These are phyloP conservation scores for Pecoramyces ruminantium DNA, from an alignment of 192 early-diverging fungal genomes.

Conservation along the genomic window DNA sequence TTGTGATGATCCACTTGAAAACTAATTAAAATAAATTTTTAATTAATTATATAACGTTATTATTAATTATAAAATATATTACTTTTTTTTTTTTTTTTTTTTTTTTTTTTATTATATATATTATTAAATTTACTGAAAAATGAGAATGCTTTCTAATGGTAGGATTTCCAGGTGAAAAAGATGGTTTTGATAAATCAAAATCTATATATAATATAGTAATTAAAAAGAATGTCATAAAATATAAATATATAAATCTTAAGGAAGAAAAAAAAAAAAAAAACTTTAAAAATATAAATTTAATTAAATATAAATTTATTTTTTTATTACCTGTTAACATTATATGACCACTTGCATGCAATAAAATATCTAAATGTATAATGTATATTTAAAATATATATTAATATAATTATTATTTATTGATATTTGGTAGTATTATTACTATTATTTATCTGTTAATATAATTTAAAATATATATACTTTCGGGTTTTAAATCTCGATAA, in stretches of 20 bases:
- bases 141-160: conserved; percentile 25
- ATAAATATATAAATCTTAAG: no score
- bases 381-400: no score
- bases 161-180: conserved; percentile 54
- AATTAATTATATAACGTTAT: conserved; percentile 4
- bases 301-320: no score
- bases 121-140: conserved; percentile 7
- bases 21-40: background rate
- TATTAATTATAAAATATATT: conserved; percentile 38
- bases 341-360: background rate
- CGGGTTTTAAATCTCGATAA: background rate
- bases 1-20: conserved; percentile 1
- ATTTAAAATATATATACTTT: background rate
- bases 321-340: background rate
- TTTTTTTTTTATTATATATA: background rate
- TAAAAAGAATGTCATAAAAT: no score
- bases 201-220: conserved; percentile 17
- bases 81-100: background rate
- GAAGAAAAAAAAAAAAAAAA: no score
- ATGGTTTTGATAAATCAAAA: conserved; percentile 95
- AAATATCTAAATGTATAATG: background rate
- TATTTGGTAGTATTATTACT: no score
- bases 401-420: no score
- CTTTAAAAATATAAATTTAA: no score
- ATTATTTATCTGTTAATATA: no score